phyloP scores from a whole-genome alignment of 1,284 basidiomycete species.

The Irpex sp. region DNA sequence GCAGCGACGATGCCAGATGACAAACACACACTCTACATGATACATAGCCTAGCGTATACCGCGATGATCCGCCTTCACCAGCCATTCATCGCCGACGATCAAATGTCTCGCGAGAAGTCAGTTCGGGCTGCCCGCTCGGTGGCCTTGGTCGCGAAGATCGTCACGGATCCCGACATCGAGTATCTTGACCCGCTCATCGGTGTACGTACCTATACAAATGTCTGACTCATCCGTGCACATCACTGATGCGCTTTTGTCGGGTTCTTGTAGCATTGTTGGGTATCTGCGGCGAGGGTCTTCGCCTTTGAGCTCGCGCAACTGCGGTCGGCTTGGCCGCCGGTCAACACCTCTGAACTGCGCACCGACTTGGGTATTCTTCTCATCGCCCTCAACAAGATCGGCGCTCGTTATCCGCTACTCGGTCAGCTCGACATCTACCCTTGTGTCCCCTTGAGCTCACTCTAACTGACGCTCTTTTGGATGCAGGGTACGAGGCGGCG shows the following conservation, averaged over 20 bases:
- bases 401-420: slow-evolving; percentile 54
- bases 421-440: slow-evolving; percentile 34
- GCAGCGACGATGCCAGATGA: slow-evolving; percentile 53
- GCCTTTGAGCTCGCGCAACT: slow-evolving; percentile 58
- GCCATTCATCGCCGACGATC: slow-evolving; percentile 56
- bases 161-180: slow-evolving; percentile 59
- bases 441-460: slow-evolving; percentile 10
- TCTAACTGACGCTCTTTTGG: slow-evolving; percentile 12
- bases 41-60: slow-evolving; percentile 64
- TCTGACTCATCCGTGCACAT: not conserved
- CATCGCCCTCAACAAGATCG: slow-evolving; percentile 60
- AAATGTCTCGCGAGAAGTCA: slow-evolving; percentile 63
- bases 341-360: slow-evolving; percentile 52
- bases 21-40: slow-evolving; percentile 53
- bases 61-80: slow-evolving; percentile 67
- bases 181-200: slow-evolving; percentile 73
- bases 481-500: slow-evolving; percentile 33
- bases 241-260: slow-evolving; percentile 6
- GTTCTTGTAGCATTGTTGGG: slow-evolving; percentile 60
- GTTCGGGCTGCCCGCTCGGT: slow-evolving; percentile 55
- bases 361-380: slow-evolving; percentile 58
- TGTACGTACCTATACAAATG: slow-evolving; percentile 39
- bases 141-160: slow-evolving; percentile 54
- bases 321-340: slow-evolving; percentile 56
- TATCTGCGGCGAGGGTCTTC: slow-evolving; percentile 59